Evolutionary conservation across 768 basidiomycete species (phyloP).

Genomic region (Russula vinacea): DNA sequence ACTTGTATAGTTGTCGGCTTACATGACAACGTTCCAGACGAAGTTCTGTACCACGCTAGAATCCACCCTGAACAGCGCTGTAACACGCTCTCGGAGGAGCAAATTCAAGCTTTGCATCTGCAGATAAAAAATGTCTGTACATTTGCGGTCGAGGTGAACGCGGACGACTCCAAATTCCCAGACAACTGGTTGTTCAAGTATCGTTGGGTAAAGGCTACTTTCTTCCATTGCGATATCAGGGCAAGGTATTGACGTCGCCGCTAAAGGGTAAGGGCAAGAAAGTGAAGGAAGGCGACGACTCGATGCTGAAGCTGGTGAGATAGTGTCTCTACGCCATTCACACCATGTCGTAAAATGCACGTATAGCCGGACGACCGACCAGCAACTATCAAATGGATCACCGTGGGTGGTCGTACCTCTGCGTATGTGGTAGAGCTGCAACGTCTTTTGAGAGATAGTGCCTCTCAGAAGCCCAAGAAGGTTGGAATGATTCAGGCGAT

Average conservation of each 20-base stretch:
- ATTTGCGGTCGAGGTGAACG: slow-evolving; percentile 63
- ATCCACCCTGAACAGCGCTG: slow-evolving; percentile 71
- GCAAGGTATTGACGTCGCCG: slow-evolving; percentile 11
- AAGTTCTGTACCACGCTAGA: slow-evolving; percentile 69
- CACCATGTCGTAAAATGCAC: background rate
- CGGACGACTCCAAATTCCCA: slow-evolving; percentile 66
- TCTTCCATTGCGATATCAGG: background rate
- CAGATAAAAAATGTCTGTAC: slow-evolving; percentile 55
- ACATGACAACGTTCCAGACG: slow-evolving; percentile 42
- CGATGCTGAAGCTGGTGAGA: slow-evolving; percentile 46
- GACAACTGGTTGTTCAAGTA: slow-evolving; percentile 64
- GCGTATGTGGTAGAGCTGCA: slow-evolving; percentile 69
- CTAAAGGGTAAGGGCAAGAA: slow-evolving; percentile 59
- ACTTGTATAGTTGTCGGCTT: background rate
- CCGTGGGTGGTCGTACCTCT: slow-evolving; percentile 74
- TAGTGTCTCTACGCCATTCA: background rate
- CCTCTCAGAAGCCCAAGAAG: background rate
- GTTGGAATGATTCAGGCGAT: background rate
- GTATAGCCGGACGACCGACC: slow-evolving; percentile 60
- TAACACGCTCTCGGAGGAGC: slow-evolving; percentile 49
- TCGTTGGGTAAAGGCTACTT: slow-evolving; percentile 53
- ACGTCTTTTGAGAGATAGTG: slow-evolving; percentile 29
- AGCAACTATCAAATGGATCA: slow-evolving; percentile 73
- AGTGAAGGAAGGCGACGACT: slow-evolving; percentile 33
- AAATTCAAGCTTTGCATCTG: slow-evolving; percentile 50